phyloP scores from a whole-genome alignment of 2,329 filamentous ascomycete genomes.

The Paecilomyces niveus region DNA sequence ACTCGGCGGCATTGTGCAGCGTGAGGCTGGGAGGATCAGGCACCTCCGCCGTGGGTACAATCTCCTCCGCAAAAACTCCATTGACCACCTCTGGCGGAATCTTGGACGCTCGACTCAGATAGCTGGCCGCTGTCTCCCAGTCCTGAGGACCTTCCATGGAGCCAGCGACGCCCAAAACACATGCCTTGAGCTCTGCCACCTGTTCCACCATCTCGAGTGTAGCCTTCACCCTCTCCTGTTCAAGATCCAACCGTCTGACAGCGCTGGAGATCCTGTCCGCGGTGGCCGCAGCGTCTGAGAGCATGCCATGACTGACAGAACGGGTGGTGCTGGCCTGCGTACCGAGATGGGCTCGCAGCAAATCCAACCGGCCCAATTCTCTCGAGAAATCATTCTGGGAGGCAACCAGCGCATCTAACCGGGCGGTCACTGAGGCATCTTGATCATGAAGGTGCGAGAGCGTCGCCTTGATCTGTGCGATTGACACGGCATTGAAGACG shows the following conservation, averaged over 20 bases:
- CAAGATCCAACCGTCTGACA: conserved; percentile 79
- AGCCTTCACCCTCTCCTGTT: conserved; percentile 85
- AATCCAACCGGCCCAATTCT: conserved; percentile 78
- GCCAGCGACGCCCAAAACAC: conserved; percentile 85
- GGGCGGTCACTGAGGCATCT: conserved; percentile 66
- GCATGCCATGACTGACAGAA: conserved; percentile 81
- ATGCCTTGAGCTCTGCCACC: conserved; percentile 93
- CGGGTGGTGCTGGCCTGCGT: conserved; percentile 79
- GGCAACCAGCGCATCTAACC: conserved; percentile 68
- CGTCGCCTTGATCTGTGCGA: conserved; percentile 71
- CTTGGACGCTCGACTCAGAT: conserved; percentile 73
- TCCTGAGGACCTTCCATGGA: conserved; percentile 98
- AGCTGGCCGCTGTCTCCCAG: conserved; percentile 93
- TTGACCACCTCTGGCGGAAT: conserved; percentile 74
- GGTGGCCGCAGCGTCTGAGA: conserved; percentile 76
- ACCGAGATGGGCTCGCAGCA: conserved; percentile 80
- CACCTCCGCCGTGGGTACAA: conserved; percentile 92
- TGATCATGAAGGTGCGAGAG: conserved; percentile 68
- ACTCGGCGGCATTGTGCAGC: conserved; percentile 78
- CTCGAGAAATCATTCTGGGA: conserved; percentile 82
- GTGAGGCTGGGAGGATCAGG: conserved; percentile 86
- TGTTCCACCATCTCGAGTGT: conserved; percentile 91
- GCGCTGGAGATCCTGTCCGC: conserved; percentile 78
- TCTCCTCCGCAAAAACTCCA: conserved; percentile 80
- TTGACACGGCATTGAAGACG: conserved; percentile 64